Conservation (phyloP, 208 protist genomes). For the Trypanosoma avium region DNA sequence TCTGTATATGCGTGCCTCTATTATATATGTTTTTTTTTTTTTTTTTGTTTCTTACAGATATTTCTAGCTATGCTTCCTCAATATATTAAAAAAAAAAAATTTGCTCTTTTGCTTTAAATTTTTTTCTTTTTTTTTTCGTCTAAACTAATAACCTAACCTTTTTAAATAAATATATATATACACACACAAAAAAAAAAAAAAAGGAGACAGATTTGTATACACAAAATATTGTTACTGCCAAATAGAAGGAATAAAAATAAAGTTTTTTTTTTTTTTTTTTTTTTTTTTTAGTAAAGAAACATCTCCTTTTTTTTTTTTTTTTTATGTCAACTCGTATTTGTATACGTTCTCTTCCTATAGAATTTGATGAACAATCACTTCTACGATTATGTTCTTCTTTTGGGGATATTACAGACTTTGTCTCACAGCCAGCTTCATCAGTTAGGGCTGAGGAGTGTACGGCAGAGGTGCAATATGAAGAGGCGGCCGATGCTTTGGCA, state of each 20-base stretch:
- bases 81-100: too few relatives aligned
- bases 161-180: too few relatives aligned
- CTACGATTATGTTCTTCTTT: slow-evolving; percentile 72
- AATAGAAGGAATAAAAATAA: not conserved
- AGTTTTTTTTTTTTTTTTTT: not conserved
- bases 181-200: too few relatives aligned
- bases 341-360: slow-evolving; percentile 39
- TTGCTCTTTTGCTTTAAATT: too few relatives aligned
- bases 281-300: not conserved
- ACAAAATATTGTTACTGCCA: too few relatives aligned
- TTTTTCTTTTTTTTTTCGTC: too few relatives aligned
- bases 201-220: too few relatives aligned
- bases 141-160: too few relatives aligned
- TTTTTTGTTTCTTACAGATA: too few relatives aligned
- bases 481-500: slow-evolving; percentile 50
- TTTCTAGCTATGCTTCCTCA: too few relatives aligned
- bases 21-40: too few relatives aligned
- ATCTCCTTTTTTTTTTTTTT: not conserved
- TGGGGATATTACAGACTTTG: slow-evolving; percentile 57
- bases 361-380: slow-evolving; percentile 47
- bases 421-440: not conserved
- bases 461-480: slow-evolving; percentile 53
- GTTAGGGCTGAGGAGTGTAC: slow-evolving; percentile 8
- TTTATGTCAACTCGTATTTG: slow-evolving; percentile 47
- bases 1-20: too few relatives aligned